Evolutionary conservation across 2,329 filamentous ascomycete genomes (phyloP).

Genomic region (Neopestalotiopsis sp.): DNA sequence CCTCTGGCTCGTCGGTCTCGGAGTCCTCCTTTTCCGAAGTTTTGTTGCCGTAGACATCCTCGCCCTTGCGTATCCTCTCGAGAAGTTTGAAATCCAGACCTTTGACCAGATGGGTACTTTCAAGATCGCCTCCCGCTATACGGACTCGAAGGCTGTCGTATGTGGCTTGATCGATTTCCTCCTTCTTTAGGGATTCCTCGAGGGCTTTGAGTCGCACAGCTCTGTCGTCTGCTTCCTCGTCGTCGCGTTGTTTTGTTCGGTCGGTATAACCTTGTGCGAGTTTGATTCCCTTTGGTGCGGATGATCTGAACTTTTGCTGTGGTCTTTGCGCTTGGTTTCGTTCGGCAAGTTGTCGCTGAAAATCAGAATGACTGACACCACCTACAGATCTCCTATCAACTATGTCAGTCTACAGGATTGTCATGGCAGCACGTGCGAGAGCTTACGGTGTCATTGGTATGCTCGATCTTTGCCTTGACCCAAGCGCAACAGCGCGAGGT

Average conservation of each 20-base stretch:
- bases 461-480: conserved; percentile 77
- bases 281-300: conserved; percentile 81
- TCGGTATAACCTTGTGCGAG: conserved; percentile 84
- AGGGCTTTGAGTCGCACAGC: conserved; percentile 75
- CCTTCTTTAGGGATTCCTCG: conserved; percentile 81
- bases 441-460: conserved; percentile 94
- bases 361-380: conserved; percentile 64
- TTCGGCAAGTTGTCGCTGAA: conserved; percentile 84
- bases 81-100: conserved; percentile 86
- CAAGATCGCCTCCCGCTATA: conserved; percentile 81
- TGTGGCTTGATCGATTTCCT: conserved; percentile 79
- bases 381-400: conserved; percentile 66
- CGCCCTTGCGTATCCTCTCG: conserved; percentile 70
- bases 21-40: conserved; percentile 33
- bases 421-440: neutral
- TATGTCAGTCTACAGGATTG: conserved; percentile 27
- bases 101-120: conserved; percentile 86
- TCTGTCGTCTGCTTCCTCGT: conserved; percentile 56
- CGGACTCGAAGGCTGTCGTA: conserved; percentile 78
- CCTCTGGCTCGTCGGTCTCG: conserved; percentile 40
- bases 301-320: conserved; percentile 77
- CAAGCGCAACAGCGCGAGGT: conserved; percentile 59
- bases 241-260: conserved; percentile 70
- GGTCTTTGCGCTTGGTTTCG: conserved; percentile 61
- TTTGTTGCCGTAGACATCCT: conserved; percentile 62